These are phyloP conservation scores for Typha latifolia DNA, from an alignment of 176 grass and related monocot genomes.

Conservation along the genomic window DNA sequence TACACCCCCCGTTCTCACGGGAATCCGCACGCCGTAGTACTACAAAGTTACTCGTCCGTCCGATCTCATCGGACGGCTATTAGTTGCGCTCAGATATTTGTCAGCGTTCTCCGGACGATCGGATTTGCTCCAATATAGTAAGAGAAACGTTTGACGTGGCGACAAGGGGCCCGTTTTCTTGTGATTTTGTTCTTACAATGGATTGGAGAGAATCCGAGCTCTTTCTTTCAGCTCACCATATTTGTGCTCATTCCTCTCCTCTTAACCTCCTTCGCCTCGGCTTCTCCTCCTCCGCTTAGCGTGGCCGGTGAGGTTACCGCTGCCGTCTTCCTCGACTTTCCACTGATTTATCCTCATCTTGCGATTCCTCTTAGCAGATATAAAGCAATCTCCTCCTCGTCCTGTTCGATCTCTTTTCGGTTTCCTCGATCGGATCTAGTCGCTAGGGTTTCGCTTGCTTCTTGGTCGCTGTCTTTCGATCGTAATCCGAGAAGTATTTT, in stretches of 20 bases:
- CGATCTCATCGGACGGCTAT: slow-evolving; percentile 5
- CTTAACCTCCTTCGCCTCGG: too few relatives aligned
- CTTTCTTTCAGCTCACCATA: background rate
- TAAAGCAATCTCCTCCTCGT: background rate
- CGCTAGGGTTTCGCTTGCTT: background rate
- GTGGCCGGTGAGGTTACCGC: background rate
- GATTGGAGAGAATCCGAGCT: background rate
- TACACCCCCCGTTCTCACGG: too few relatives aligned
- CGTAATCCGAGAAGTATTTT: background rate
- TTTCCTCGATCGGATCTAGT: background rate
- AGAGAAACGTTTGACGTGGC: background rate
- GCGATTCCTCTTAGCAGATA: background rate
- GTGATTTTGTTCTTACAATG: too few relatives aligned
- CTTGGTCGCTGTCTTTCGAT: background rate
- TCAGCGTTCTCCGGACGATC: too few relatives aligned
- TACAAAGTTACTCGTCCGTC: background rate
- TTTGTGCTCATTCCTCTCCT: background rate
- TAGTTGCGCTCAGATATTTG: too few relatives aligned
- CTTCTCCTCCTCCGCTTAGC: background rate
- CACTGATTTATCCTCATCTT: too few relatives aligned
- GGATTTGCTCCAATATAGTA: background rate
- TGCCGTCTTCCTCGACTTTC: background rate
- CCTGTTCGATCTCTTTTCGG: background rate
- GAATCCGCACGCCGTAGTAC: background rate
- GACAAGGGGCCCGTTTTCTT: background rate